Percentiles rank a stretch among this genome's conserved stretches.
phyloP scores from a whole-genome alignment of 163 green algal genomes.

The Scenedesmus sp. region DNA sequence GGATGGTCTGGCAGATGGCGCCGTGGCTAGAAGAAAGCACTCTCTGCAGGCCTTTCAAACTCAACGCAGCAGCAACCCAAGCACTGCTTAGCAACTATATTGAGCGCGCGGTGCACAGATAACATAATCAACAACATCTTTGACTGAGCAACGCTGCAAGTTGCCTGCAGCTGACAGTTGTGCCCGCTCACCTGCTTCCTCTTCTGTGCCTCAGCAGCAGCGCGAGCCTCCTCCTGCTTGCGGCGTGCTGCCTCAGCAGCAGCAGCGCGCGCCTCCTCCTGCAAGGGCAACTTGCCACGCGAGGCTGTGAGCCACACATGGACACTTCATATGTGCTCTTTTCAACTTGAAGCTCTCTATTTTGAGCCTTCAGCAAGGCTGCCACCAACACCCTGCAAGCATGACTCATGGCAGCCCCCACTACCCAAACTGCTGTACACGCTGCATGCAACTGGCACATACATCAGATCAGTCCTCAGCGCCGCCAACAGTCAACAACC shows the following conservation, averaged over 20 bases:
- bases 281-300: background rate
- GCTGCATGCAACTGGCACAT: too few species aligned
- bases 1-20: too few species aligned
- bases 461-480: too few species aligned
- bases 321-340: background rate
- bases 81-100: background rate
- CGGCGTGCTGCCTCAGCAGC: slow-evolving; percentile 6
- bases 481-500: too few species aligned
- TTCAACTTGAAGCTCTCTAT: too few species aligned
- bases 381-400: too few species aligned
- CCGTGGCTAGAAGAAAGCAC: too few species aligned
- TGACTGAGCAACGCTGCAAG: background rate
- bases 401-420: too few species aligned
- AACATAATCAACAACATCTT: background rate
- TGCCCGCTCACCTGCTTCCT: background rate
- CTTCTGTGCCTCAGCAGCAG: slow-evolving; percentile 13
- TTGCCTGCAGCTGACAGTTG: too few species aligned
- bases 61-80: background rate
- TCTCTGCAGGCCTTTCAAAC: too few species aligned
- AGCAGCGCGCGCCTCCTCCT: slow-evolving; percentile 28
- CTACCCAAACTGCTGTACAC: too few species aligned
- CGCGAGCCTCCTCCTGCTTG: slow-evolving; percentile 39
- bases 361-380: too few species aligned
- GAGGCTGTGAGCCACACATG: background rate
- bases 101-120: background rate